Base-by-base conservation (phyloP, 768 basidiomycete species). In the Mycena haematopus region DNA sequence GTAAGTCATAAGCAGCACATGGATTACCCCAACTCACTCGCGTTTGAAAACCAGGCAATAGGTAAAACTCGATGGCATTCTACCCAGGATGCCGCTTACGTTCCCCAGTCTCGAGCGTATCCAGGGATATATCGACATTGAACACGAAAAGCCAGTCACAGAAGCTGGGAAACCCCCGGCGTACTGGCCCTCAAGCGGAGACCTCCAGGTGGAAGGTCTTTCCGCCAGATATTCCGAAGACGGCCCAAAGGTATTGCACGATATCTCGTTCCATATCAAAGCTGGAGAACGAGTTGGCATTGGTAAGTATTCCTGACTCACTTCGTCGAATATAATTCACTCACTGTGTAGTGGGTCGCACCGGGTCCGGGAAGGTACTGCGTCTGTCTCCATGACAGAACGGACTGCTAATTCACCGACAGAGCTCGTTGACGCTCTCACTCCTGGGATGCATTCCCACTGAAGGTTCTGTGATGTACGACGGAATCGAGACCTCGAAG, bases 371-470 rank as follows among this genome's bases (percentile, higher is more conserved):
- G 74, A 51, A 65, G 52, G 63, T 59, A 49, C 3, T 14, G 25
- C 13, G 1, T 3, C 11, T 3, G 24, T 25, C 27, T 25, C 21
- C n/a, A 10, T n/a, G 2, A n/a, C 35, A 1, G 13, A 55, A 3
- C 10, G 21, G 29, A n/a, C n/a, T n/a, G n/a, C n/a, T 49, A 4
- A 31, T 44, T 66, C 11, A 51, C 36, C 29, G 5, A 6, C 72
- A 82, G 79, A 86, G 86, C 63, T 87, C 88, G 24, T 68, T 82
- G 35, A 79, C 85, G 0, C 73, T 89, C 13, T 82, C 87, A 0
- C 75, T 89, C 53, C 69, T 83, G 1, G 70, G 80, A 2, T 72
- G 80, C 69, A 78, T 83, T 33, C 77, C 76, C 1, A 65, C 63
- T 1, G 53, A 60, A 36, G 63, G 63, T 8, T 56, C 42, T 13